A percentile compares a stretch with the other conserved stretches of the same genome.
Conservation (phyloP, 2,329 filamentous ascomycete genomes). For the Aureobasidium pullulans region DNA sequence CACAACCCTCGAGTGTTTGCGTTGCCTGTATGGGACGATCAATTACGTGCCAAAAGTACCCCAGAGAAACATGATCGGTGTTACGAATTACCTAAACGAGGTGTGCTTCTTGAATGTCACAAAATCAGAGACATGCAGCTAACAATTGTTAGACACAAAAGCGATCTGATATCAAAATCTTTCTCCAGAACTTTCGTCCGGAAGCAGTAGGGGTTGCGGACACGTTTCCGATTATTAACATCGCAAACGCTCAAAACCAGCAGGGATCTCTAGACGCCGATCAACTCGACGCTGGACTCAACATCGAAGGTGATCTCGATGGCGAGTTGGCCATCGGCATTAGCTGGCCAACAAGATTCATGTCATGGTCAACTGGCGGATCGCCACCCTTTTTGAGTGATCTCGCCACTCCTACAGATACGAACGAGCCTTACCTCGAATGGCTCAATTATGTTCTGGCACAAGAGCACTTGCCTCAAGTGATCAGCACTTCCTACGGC, state of each 20-base stretch:
- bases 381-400: constrained; percentile 47
- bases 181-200: constrained; percentile 49
- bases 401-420: constrained; percentile 39
- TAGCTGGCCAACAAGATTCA: constrained; percentile 47
- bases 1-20: too few species aligned
- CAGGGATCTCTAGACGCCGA: constrained; percentile 1
- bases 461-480: constrained; percentile 50
- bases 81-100: too few species aligned
- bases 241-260: constrained; percentile 12
- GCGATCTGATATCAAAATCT: constrained; percentile 49
- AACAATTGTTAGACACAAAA: constrained; percentile 31
- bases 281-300: constrained; percentile 22
- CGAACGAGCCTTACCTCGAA: constrained; percentile 60
- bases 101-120: too few species aligned
- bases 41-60: too few species aligned
- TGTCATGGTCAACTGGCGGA: constrained; percentile 55
- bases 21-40: too few species aligned
- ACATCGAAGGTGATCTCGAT: constrained; percentile 56
- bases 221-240: constrained; percentile 39
- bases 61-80: too few species aligned
- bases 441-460: constrained; percentile 52
- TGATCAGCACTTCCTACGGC: constrained; percentile 57
- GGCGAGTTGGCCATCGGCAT: constrained; percentile 53
- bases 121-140: too few species aligned
- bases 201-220: constrained; percentile 39